Percentiles rank a stretch among this genome's conserved stretches.
phyloP scores from a whole-genome alignment of 75 land plant genomes.

The Pinus taeda region DNA sequence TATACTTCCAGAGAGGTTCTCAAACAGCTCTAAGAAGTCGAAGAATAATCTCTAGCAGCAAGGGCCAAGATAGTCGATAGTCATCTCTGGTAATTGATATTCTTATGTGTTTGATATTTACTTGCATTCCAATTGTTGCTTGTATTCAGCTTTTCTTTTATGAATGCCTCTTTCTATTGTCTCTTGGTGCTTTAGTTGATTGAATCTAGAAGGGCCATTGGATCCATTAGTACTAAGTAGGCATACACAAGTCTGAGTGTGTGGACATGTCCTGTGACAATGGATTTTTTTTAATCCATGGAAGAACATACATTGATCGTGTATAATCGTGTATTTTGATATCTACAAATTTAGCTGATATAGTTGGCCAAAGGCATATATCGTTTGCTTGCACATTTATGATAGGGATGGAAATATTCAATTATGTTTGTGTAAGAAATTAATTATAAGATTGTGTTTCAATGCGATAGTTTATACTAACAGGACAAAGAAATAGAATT shows the following conservation, averaged over 20 bases:
- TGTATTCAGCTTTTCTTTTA: not conserved
- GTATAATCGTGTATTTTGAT: not conserved
- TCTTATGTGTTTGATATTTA: not conserved
- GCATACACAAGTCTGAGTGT: not conserved
- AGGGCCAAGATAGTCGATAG: not conserved
- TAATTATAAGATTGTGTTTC: not conserved
- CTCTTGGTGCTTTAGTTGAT: too few relatives aligned
- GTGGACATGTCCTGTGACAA: not conserved
- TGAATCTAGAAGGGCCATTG: too few relatives aligned
- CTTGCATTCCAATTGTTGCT: not conserved
- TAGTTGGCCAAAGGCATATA: not conserved
- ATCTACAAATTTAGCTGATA: not conserved
- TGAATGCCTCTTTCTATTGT: not conserved
- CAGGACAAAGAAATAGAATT: too few relatives aligned
- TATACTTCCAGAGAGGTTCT: constrained; percentile 20
- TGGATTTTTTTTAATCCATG: not conserved
- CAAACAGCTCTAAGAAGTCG: constrained; percentile 6
- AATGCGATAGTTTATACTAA: not conserved
- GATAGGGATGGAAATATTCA: not conserved
- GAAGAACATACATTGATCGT: not conserved
- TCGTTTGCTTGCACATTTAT: not conserved
- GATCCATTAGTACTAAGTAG: too few relatives aligned
- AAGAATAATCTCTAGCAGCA: constrained; percentile 2
- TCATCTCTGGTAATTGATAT: not conserved
- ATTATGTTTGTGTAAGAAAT: not conserved